Conservation (phyloP, 164 flowering plant genomes). For the Echeveria elegans region DNA sequence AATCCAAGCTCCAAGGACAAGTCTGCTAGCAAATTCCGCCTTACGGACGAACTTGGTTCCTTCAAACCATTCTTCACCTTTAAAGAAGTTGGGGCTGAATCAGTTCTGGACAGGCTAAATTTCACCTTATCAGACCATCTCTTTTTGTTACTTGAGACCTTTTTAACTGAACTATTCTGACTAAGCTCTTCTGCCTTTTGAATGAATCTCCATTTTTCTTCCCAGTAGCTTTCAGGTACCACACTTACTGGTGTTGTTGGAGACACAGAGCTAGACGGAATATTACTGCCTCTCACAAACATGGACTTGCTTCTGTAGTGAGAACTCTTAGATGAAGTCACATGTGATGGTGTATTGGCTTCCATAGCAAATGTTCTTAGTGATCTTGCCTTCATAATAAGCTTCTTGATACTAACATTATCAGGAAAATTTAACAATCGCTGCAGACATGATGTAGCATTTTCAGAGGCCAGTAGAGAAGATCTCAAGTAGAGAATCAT, state of each 20-base stretch:
- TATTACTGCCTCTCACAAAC: conserved; percentile 35
- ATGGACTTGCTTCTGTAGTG: conserved; percentile 29
- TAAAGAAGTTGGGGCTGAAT: conserved; percentile 53
- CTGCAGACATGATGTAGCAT: conserved; percentile 81
- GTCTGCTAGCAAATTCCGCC: conserved; percentile 73
- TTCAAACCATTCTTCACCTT: conserved; percentile 20
- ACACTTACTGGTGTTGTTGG: conserved; percentile 42
- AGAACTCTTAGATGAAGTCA: conserved; percentile 16
- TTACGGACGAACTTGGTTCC: conserved; percentile 29
- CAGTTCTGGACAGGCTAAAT: conserved; percentile 45
- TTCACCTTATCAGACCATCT: conserved; percentile 50
- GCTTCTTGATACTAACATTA: conserved; percentile 42
- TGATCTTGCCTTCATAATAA: conserved; percentile 71
- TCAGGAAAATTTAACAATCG: conserved; percentile 71
- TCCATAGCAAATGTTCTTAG: conserved; percentile 58
- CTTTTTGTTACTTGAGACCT: conserved; percentile 26
- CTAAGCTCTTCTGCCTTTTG: conserved; percentile 57
- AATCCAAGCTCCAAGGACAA: conserved; percentile 50
- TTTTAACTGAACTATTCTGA: conserved; percentile 22
- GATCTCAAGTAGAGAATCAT: conserved; percentile 80
- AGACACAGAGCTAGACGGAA: conserved; percentile 41
- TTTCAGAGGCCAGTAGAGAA: conserved; percentile 83
- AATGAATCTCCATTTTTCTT: conserved; percentile 80
- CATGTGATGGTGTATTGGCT: conserved; percentile 18
- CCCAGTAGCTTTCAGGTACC: conserved; percentile 91